Conservation (phyloP, 2,329 filamentous ascomycete genomes). For the Xylaria polymorpha region DNA sequence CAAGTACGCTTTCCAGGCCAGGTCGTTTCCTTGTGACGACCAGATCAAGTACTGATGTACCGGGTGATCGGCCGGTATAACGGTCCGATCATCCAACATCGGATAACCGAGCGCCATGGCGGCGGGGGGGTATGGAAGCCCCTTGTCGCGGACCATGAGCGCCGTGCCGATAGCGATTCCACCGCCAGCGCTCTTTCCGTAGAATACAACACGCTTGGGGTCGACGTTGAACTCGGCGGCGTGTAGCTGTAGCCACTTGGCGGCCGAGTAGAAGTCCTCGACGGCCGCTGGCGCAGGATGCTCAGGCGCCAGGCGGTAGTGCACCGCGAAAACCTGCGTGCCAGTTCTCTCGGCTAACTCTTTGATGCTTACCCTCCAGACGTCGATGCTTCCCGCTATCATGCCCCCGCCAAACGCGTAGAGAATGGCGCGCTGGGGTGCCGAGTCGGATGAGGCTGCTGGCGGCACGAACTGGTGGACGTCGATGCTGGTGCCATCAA, state of each 20-base stretch:
- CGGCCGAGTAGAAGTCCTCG: constrained; percentile 52
- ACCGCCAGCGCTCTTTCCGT: constrained; percentile 44
- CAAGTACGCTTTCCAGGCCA: constrained; percentile 39
- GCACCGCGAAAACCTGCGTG: constrained; percentile 52
- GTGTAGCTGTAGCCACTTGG: constrained; percentile 52
- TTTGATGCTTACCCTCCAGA: constrained; percentile 32
- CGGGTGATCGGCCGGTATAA: constrained; percentile 38
- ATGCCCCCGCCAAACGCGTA: constrained; percentile 45
- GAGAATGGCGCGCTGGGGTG: constrained; percentile 41
- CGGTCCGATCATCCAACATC: constrained; percentile 51
- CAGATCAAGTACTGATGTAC: constrained; percentile 34
- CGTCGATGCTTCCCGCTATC: constrained; percentile 40
- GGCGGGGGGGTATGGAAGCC: constrained; percentile 43
- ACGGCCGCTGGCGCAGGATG: constrained; percentile 58
- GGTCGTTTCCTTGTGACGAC: constrained; percentile 30
- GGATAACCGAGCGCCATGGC: constrained; percentile 49
- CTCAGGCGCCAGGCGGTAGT: constrained; percentile 62
- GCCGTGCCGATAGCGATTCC: constrained; percentile 43
- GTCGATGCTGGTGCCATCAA: constrained; percentile 40
- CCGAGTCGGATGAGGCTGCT: not conserved
- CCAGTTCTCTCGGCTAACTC: constrained; percentile 34
- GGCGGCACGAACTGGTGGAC: constrained; percentile 43
- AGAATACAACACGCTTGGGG: constrained; percentile 41
- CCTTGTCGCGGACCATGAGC: constrained; percentile 55
- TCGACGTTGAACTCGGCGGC: constrained; percentile 40